Evolutionary conservation across 192 early-diverging fungal genomes (phyloP).

Genomic region (Martensiomyces pterosporus): DNA sequence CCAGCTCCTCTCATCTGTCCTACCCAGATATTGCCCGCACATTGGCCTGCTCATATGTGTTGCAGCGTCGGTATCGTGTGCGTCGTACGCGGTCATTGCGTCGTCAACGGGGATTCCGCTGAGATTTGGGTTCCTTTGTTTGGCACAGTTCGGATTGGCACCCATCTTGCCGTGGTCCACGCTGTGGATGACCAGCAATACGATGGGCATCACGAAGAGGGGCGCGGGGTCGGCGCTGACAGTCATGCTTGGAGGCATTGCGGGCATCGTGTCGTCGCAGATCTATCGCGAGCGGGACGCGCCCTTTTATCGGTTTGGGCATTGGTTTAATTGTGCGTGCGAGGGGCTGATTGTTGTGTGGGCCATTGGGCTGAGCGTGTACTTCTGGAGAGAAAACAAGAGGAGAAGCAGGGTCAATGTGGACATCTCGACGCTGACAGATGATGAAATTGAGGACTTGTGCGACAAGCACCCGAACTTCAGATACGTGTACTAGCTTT

Average conservation of each 20-base stretch:
- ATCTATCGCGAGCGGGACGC: not conserved
- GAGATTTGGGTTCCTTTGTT: not conserved
- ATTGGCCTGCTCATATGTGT: not conserved
- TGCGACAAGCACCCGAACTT: not conserved
- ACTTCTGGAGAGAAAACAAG: not conserved
- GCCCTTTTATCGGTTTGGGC: not conserved
- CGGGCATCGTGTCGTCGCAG: not conserved
- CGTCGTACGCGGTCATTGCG: not conserved
- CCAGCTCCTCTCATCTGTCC: not conserved
- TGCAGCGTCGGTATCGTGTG: not conserved
- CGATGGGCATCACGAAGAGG: not conserved
- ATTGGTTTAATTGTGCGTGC: not conserved
- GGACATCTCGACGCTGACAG: not conserved
- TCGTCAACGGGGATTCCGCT: not conserved
- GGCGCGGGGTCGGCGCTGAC: not conserved
- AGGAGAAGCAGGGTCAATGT: not conserved
- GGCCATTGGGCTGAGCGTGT: not conserved
- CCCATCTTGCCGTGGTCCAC: not conserved
- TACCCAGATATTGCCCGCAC: not conserved
- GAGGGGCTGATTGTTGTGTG: not conserved
- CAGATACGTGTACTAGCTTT: not conserved
- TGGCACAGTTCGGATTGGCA: slow-evolving; percentile 1
- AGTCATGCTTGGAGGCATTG: not conserved
- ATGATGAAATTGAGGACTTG: not conserved
- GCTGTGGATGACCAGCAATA: slow-evolving; percentile 2